phyloP scores from a whole-genome alignment of 495 filamentous ascomycete species.

The Hyaloscypha finlandica region DNA sequence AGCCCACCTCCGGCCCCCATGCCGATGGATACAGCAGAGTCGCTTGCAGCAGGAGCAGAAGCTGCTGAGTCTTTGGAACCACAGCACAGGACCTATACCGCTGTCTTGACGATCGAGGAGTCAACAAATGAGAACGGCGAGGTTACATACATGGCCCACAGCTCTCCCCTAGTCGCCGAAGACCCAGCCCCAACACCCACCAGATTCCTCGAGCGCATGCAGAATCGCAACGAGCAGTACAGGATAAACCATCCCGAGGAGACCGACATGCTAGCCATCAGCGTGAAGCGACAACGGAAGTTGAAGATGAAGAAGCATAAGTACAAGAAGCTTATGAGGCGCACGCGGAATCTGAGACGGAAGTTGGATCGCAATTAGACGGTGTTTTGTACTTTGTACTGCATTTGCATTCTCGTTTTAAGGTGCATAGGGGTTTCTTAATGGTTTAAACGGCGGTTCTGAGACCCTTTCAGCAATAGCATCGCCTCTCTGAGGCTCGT shows the following conservation, averaged over 20 bases:
- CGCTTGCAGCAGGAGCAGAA: constrained; percentile 37
- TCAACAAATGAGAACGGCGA: constrained; percentile 68
- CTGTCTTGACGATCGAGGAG: constrained; percentile 81
- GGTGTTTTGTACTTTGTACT: neutral
- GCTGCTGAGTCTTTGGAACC: constrained; percentile 35
- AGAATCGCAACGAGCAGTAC: constrained; percentile 50
- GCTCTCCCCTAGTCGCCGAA: constrained; percentile 48
- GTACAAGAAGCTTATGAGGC: constrained; percentile 97
- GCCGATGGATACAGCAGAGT: constrained; percentile 50
- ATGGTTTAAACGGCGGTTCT: constrained; percentile 6
- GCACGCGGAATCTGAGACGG: constrained; percentile 85
- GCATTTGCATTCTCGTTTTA: constrained; percentile 4
- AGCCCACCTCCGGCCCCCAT: constrained; percentile 73
- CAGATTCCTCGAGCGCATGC: constrained; percentile 55
- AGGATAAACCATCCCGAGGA: constrained; percentile 34
- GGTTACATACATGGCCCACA: constrained; percentile 56
- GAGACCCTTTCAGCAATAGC: constrained; percentile 13
- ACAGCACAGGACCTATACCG: constrained; percentile 68
- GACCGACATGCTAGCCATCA: constrained; percentile 62
- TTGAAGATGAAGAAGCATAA: constrained; percentile 99
- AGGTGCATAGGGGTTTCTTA: constrained; percentile 23
- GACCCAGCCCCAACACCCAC: constrained; percentile 34
- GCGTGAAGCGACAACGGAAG: constrained; percentile 83
- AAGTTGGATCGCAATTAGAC: constrained; percentile 67
- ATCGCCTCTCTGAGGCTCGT: constrained; percentile 26